phyloP scores from a whole-genome alignment of 2,329 filamentous ascomycete species.

The Arthroderma sp. region DNA sequence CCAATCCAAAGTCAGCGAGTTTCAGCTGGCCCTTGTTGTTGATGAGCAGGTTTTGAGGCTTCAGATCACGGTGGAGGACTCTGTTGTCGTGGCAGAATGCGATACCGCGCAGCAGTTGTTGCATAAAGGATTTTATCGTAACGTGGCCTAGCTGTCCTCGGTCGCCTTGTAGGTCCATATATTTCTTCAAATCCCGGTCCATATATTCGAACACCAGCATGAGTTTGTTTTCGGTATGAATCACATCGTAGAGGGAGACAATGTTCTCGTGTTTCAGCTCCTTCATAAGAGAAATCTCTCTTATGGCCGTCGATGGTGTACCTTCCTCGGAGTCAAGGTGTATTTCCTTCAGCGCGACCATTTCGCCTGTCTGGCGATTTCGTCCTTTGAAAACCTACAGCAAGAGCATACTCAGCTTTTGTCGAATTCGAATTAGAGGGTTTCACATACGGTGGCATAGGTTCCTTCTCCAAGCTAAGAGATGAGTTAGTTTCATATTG shows the following conservation, averaged over 20 bases:
- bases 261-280: constrained; percentile 99
- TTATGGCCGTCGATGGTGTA: constrained; percentile 90
- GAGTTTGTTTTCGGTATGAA: constrained; percentile 98
- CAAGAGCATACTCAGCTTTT: not conserved
- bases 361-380: constrained; percentile 90
- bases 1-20: constrained; percentile 86
- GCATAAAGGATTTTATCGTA: constrained; percentile 99
- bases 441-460: constrained; percentile 71
- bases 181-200: constrained; percentile 96
- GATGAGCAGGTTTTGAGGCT: constrained; percentile 92
- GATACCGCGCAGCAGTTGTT: constrained; percentile 87
- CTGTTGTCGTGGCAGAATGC: constrained; percentile 97
- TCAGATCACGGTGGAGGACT: constrained; percentile 87
- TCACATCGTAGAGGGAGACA: constrained; percentile 92
- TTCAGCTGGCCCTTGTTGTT: constrained; percentile 84
- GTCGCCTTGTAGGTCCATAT: constrained; percentile 91
- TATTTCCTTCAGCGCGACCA: constrained; percentile 95
- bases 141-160: constrained; percentile 74
- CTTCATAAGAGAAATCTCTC: constrained; percentile 98
- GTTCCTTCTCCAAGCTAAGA: constrained; percentile 78
- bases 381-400: constrained; percentile 90
- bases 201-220: constrained; percentile 99
- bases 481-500: not conserved
- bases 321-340: constrained; percentile 98
- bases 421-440: constrained; percentile 1